phyloP scores from a whole-genome alignment of 495 filamentous ascomycete species.

The Tuber microsphaerosporum region DNA sequence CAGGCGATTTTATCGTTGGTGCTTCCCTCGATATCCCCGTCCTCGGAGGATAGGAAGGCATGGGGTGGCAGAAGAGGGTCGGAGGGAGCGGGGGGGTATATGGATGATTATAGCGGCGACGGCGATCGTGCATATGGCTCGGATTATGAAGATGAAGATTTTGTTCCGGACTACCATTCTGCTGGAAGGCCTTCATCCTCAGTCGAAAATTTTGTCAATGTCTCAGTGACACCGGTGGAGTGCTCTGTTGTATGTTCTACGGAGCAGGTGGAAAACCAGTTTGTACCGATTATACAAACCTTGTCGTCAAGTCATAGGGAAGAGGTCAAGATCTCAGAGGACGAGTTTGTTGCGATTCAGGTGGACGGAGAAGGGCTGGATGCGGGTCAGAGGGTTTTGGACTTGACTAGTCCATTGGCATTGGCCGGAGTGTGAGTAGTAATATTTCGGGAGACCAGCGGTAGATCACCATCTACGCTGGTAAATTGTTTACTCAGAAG shows the following conservation, averaged over 20 bases:
- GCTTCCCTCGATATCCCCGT: constrained; percentile 49
- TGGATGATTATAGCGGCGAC: constrained; percentile 12
- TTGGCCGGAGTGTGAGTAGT: constrained; percentile 73
- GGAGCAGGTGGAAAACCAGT: constrained; percentile 62
- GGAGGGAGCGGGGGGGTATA: neutral
- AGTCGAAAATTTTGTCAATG: constrained; percentile 74
- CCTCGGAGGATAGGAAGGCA: neutral
- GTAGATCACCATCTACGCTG: neutral
- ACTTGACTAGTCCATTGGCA: constrained; percentile 83
- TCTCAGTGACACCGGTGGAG: constrained; percentile 85
- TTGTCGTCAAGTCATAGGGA: constrained; percentile 47
- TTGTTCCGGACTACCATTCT: constrained; percentile 24
- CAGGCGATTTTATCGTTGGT: constrained; percentile 79
- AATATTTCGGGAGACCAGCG: neutral
- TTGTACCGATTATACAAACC: constrained; percentile 59
- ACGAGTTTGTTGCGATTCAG: constrained; percentile 80
- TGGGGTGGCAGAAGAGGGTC: neutral
- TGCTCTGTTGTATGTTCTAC: constrained; percentile 85
- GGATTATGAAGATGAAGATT: constrained; percentile 13
- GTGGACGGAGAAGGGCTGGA: constrained; percentile 83
- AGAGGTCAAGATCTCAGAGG: constrained; percentile 64
- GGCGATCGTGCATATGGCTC: neutral
- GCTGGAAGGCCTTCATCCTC: constrained; percentile 32
- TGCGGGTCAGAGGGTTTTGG: constrained; percentile 86
- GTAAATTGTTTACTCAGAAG: neutral